Evolutionary conservation across 768 basidiomycete species (phyloP).

Genomic region (Hericium rajendrae): DNA sequence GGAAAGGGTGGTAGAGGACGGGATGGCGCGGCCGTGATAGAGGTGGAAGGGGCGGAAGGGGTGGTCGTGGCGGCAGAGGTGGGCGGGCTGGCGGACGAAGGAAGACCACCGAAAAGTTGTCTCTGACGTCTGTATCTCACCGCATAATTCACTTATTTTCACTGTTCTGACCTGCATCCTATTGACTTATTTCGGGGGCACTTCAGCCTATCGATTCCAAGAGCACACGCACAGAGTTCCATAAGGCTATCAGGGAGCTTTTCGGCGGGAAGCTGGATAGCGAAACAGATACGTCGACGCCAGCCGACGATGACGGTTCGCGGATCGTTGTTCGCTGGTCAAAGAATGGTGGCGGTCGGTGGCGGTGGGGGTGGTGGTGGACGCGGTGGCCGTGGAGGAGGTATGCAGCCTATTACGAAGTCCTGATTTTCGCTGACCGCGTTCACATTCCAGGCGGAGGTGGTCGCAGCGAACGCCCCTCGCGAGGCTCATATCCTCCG

Average conservation of each 20-base stretch:
- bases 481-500: constrained; percentile 63
- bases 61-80: constrained; percentile 34
- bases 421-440: neutral
- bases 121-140: constrained; percentile 56
- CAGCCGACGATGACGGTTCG: constrained; percentile 55
- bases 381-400: constrained; percentile 12
- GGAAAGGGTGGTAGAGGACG: constrained; percentile 23
- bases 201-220: constrained; percentile 77
- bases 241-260: constrained; percentile 67
- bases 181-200: constrained; percentile 2
- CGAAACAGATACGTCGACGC: constrained; percentile 51
- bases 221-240: constrained; percentile 69
- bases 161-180: neutral
- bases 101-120: constrained; percentile 69
- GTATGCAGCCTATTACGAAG: neutral
- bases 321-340: constrained; percentile 77
- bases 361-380: constrained; percentile 39
- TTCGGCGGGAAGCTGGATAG: constrained; percentile 82
- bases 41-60: constrained; percentile 36
- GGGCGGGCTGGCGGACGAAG: constrained; percentile 29
- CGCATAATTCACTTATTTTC: constrained; percentile 12
- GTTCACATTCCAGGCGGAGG: neutral
- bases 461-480: constrained; percentile 32
- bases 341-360: constrained; percentile 38
- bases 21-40: constrained; percentile 32